These are phyloP conservation scores for Dothideomycetes sp. DNA, from an alignment of 2,329 filamentous ascomycete genomes.

Conservation along the genomic window DNA sequence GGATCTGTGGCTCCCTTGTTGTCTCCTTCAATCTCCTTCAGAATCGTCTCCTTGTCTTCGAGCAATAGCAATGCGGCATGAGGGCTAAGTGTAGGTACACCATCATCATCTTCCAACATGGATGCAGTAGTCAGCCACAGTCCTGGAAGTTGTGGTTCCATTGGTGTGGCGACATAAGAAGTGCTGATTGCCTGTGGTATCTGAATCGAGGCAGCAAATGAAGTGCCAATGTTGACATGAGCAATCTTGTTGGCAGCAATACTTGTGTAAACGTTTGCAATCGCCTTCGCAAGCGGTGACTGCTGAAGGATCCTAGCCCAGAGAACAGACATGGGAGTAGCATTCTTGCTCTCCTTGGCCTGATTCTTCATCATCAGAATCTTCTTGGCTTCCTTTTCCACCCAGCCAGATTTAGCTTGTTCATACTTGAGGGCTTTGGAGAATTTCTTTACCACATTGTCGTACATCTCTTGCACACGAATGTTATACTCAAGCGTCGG, in stretches of 20 bases:
- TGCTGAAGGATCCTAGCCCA: constrained; percentile 61
- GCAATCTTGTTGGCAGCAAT: constrained; percentile 80
- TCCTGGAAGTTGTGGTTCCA: constrained; percentile 59
- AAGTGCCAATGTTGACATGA: constrained; percentile 62
- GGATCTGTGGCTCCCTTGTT: constrained; percentile 64
- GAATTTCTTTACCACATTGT: constrained; percentile 82
- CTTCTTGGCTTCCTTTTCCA: constrained; percentile 80
- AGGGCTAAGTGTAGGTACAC: constrained; percentile 58
- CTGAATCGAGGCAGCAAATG: constrained; percentile 50
- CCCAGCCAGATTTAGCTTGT: constrained; percentile 79
- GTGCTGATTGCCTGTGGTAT: constrained; percentile 56
- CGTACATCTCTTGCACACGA: constrained; percentile 68
- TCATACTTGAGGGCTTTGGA: constrained; percentile 89
- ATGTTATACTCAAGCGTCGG: constrained; percentile 64
- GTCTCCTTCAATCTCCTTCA: constrained; percentile 57
- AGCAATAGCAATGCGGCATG: constrained; percentile 81
- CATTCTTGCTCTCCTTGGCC: constrained; percentile 39
- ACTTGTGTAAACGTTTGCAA: constrained; percentile 70
- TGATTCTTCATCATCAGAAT: constrained; percentile 75
- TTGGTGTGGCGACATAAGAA: constrained; percentile 58
- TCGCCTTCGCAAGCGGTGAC: constrained; percentile 71
- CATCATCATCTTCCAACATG: constrained; percentile 56
- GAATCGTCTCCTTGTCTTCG: constrained; percentile 69
- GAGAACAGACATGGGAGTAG: constrained; percentile 48
- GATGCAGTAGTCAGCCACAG: constrained; percentile 84